Conservation (phyloP, 129 eudicot species). For the Saussurea involucrata region DNA sequence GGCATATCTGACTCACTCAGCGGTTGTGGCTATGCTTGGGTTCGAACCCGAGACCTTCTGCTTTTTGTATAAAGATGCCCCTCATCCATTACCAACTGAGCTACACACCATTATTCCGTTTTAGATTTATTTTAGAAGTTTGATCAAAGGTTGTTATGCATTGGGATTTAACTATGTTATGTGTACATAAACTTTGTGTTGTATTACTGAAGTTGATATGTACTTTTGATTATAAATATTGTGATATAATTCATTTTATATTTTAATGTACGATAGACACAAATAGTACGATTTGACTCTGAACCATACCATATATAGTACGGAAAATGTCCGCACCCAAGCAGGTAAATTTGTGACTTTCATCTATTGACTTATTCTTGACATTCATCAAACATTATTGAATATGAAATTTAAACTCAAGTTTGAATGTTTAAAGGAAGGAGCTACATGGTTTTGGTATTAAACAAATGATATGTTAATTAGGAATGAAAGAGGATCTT, state of each 20-base stretch:
- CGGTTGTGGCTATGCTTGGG: too few species aligned
- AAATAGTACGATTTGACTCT: too few species aligned
- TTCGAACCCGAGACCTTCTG: too few species aligned
- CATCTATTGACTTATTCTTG: background rate
- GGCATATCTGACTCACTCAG: too few species aligned
- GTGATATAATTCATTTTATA: background rate
- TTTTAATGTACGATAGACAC: too few species aligned
- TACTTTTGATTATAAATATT: background rate
- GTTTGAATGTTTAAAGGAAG: background rate
- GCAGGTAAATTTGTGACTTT: background rate
- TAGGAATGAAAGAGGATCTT: slow-evolving; percentile 12
- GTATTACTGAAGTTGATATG: background rate
- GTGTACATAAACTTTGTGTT: background rate
- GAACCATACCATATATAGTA: too few species aligned
- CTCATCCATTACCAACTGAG: too few species aligned
- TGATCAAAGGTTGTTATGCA: too few species aligned
- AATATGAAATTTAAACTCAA: background rate
- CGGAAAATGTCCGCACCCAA: too few species aligned
- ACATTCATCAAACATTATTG: background rate
- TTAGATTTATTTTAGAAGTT: too few species aligned
- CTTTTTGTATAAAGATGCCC: too few species aligned
- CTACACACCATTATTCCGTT: too few species aligned
- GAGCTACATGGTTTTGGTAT: slow-evolving; percentile 6
- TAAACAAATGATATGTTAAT: slow-evolving; percentile 1
- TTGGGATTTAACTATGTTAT: background rate